Percentiles rank a stretch among this genome's conserved stretches.
phyloP scores from a whole-genome alignment of 495 filamentous ascomycete genomes.

The Xylaria castorea region DNA sequence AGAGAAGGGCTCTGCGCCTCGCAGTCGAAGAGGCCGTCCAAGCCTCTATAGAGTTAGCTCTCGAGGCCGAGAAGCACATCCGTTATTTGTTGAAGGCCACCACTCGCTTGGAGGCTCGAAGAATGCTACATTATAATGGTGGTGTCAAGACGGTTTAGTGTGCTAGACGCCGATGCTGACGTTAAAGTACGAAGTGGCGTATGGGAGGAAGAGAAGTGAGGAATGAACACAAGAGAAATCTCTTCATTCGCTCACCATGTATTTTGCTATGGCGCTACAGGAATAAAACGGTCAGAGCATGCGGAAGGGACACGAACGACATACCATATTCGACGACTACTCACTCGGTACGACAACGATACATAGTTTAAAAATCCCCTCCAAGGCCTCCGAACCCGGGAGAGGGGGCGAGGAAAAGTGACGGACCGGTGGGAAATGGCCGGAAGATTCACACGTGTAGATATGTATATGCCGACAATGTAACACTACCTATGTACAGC shows the following conservation, averaged over 20 bases:
- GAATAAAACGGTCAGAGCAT: not conserved
- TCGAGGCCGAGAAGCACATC: too few species aligned
- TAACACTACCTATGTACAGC: slow-evolving; percentile 38
- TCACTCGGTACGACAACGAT: slow-evolving; percentile 4
- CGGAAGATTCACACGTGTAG: slow-evolving; percentile 13
- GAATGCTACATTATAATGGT: not conserved
- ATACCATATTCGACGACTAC: not conserved
- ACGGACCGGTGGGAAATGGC: not conserved
- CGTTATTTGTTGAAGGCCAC: slow-evolving; percentile 32
- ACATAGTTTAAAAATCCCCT: not conserved
- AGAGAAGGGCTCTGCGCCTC: slow-evolving; percentile 46
- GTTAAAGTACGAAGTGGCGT: not conserved
- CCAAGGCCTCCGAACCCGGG: not conserved
- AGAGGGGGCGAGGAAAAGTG: not conserved
- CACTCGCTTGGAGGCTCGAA: not conserved
- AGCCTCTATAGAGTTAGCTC: slow-evolving; percentile 28
- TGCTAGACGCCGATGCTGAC: too few species aligned
- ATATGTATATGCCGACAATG: slow-evolving; percentile 37
- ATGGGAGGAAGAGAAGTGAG: not conserved
- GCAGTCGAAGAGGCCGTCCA: not conserved
- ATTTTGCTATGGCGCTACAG: not conserved
- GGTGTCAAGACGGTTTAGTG: not conserved
- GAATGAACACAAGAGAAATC: not conserved
- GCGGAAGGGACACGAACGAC: not conserved
- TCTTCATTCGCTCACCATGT: not conserved